phyloP scores from a whole-genome alignment of 2,329 filamentous ascomycete species.

The Trichoderma breve region DNA sequence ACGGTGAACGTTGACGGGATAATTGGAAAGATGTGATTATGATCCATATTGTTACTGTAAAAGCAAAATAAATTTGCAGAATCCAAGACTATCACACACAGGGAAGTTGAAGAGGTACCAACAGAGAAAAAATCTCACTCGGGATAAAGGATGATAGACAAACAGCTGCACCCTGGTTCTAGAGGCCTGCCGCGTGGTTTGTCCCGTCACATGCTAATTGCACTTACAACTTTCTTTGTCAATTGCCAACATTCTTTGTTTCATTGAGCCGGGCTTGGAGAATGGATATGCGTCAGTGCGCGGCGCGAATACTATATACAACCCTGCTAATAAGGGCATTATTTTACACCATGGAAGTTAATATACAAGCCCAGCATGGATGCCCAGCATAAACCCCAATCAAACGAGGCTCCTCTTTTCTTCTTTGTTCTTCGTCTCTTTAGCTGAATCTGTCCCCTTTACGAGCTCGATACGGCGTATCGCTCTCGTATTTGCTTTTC shows the following conservation, averaged over 20 bases:
- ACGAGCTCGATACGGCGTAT: slow-evolving; percentile 68
- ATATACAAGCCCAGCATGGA: slow-evolving; percentile 11
- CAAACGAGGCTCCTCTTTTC: slow-evolving; percentile 4
- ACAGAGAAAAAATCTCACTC: background rate
- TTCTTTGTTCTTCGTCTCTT: background rate
- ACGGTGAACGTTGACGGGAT: background rate
- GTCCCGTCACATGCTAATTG: background rate
- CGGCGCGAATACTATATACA: background rate
- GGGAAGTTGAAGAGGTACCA: background rate
- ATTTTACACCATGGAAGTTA: slow-evolving; percentile 4
- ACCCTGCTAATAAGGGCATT: background rate
- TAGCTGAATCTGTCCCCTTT: slow-evolving; percentile 78
- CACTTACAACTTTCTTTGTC: background rate
- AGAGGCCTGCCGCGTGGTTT: background rate
- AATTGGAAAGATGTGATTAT: background rate
- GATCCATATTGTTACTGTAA: background rate
- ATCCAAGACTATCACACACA: background rate
- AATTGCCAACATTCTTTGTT: background rate
- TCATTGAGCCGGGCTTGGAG: background rate
- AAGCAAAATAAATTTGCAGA: background rate
- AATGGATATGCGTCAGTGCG: background rate
- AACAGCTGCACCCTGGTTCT: background rate
- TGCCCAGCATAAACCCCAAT: background rate
- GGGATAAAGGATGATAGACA: background rate
- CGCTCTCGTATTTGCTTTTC: slow-evolving; percentile 89